Base-by-base conservation (phyloP, 1,139 yeast genomes). In the Yamadazyma atlantica region DNA sequence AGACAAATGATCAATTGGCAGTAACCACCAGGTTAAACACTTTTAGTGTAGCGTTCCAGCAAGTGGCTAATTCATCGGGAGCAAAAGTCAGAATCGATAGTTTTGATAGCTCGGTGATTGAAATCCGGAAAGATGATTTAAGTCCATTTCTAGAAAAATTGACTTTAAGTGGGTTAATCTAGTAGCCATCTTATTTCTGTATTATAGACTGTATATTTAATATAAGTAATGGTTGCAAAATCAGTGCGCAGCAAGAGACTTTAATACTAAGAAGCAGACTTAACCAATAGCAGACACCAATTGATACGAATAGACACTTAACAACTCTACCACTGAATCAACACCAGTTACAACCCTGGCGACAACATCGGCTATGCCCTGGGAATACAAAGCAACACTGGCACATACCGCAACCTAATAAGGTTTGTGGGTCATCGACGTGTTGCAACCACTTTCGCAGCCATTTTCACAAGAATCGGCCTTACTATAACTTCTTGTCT, bases 81-180 rank as follows among this genome's bases (percentile, higher is more conserved):
- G 97, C 97, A 4, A 82, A 86, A 50, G 90, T 89, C 24, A 75
- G 94, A 52, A 84, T 92, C 44, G 97, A 94, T 59, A 88, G 95
- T 51, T 92, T 92, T 61, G 97, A 92, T 55, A 86, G 95, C 45
- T 82, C 97, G 2, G 87, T 92, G 26, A 88, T 94, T 32, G 97
- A 92, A 61, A 82, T 94, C 34, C 67, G 88, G 42, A 84, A 82
- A 55, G 96, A 89, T 39, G 98, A 94, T 56, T 68, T 92, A 49
- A 73, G 89, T 3, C 88, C 96, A 32, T 92, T 92, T 54, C 66
- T 92, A 47, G 98, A 92, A 58, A 80, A 81, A 40, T 66, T 92
- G 38, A 72, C 78, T 4, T 57, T 69, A 27, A 66, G 73, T 53
- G 73, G 73, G 12, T 51, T 66, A 38, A 54, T 67, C 16, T 66